Base-by-base conservation (phyloP, 495 filamentous ascomycete species). In the Podospora tetraspora region DNA sequence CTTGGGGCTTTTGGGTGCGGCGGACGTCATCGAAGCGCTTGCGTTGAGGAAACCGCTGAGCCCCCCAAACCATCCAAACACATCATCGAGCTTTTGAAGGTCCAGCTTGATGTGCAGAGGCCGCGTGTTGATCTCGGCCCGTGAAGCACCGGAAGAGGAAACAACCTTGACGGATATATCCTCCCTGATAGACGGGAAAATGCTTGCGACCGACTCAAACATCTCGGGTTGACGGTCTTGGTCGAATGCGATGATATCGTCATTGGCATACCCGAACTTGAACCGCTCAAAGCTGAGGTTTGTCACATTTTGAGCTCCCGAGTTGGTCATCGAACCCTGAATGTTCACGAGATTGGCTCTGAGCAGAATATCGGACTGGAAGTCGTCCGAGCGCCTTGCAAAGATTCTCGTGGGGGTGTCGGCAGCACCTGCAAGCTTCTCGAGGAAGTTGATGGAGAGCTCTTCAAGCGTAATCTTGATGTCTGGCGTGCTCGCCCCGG, bases 31-130 rank as follows among this genome's bases (percentile, higher is more conserved):
- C 1, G 94, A 97, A 70, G 86, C 92, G 62, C 93, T 89, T 69
- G 96, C 85, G 69, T 93, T 94, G 32, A 99, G 79, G 59, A 99
- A 90, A 68, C 92, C 92, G 74, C 94, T 97, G 22, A 99, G 80
- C 0, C 96, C 96, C 19, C 95, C 96, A 74, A 97, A 91, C 84
- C 91, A 93, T 32, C 87, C 86, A 63, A 98, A 86, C 5, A 90
- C 90, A 63, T 97, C 94, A 70, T 99, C 96, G 13, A 98, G 73
- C 56, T 85, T 87, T 69, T 89, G 89, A 12, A 97, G 81, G 77
- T 98, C 91, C 29, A 98, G 74, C 66, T 86, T 85, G 7, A 98
- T 67, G 64, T 90, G 87, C 1, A 98, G 76, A 2, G 94, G 93
- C 16, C 95, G 82, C 2, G 93, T 96, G n/a, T 83, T 85, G n/a